A percentile compares a stretch with the other conserved stretches of the same genome.
Evolutionary conservation across 495 filamentous ascomycete genomes (phyloP).

Genomic region (Daldinia decipiens): DNA sequence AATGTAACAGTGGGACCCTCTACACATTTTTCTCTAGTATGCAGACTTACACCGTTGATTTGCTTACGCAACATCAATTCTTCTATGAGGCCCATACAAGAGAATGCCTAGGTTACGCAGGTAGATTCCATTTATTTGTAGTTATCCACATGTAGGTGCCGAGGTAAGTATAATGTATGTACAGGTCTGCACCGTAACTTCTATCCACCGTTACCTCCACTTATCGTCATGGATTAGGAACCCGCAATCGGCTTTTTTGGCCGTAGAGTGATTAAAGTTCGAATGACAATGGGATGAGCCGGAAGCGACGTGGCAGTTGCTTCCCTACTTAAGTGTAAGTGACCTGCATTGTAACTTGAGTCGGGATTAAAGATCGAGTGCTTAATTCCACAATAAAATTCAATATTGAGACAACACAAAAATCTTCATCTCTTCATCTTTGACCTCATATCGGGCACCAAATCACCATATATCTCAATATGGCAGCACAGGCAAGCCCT

Average conservation of each 20-base stretch:
- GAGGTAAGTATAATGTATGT: not conserved
- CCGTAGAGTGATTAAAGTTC: not conserved
- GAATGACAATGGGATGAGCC: not conserved
- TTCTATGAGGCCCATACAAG: not conserved
- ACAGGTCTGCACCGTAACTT: not conserved
- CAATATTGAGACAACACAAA: not conserved
- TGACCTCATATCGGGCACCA: not conserved
- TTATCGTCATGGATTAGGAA: not conserved
- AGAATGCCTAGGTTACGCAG: not conserved
- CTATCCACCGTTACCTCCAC: not conserved
- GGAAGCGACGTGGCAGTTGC: not conserved
- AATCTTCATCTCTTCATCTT: not conserved
- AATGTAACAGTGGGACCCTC: not conserved
- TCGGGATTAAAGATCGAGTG: not conserved
- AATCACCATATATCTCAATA: conserved; percentile 8
- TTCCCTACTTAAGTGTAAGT: not conserved
- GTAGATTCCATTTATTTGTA: conserved; percentile 1
- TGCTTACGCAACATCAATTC: not conserved
- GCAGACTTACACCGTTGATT: not conserved
- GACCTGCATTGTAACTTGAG: not conserved
- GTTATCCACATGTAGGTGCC: not conserved
- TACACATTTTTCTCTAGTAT: not conserved
- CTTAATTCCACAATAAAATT: not conserved
- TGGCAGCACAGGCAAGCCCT: conserved; percentile 29
- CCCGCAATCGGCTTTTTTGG: not conserved